A percentile compares a stretch with the other conserved stretches of the same genome.
Conservation (phyloP, 495 filamentous ascomycete species). For the Penicillium paxilli region DNA sequence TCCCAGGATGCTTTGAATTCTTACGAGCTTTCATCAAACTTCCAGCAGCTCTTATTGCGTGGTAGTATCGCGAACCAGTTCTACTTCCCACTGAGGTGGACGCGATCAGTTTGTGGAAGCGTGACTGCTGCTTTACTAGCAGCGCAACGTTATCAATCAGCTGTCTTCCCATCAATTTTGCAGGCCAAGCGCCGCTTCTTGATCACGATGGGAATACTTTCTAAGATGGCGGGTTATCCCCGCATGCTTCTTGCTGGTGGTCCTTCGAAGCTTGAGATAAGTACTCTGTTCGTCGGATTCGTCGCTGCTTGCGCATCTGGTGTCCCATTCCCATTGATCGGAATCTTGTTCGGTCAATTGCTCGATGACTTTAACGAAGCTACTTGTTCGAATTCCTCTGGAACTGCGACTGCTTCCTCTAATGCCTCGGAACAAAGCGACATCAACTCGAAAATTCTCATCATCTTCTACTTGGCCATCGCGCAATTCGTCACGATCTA, state of each 20-base stretch:
- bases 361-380: constrained; percentile 64
- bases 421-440: constrained; percentile 32
- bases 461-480: constrained; percentile 63
- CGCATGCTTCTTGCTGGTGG: constrained; percentile 40
- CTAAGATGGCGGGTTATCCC: constrained; percentile 41
- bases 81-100: not conserved
- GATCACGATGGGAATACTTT: constrained; percentile 28
- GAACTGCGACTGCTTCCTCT: constrained; percentile 15
- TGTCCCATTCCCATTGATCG: constrained; percentile 67
- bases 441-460: constrained; percentile 58
- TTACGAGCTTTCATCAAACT: not conserved
- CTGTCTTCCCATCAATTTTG: constrained; percentile 8
- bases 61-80: not conserved
- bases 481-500: constrained; percentile 64
- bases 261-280: constrained; percentile 18
- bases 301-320: constrained; percentile 59
- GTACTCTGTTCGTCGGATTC: constrained; percentile 37
- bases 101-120: too few species aligned
- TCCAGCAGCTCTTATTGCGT: not conserved
- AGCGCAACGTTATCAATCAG: not conserved
- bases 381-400: constrained; percentile 45
- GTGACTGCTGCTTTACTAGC: not conserved
- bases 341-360: constrained; percentile 67
- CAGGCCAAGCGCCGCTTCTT: constrained; percentile 2
- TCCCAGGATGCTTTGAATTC: not conserved